phyloP scores from a whole-genome alignment of 768 basidiomycete genomes.

The Leucocoprinus sp. region DNA sequence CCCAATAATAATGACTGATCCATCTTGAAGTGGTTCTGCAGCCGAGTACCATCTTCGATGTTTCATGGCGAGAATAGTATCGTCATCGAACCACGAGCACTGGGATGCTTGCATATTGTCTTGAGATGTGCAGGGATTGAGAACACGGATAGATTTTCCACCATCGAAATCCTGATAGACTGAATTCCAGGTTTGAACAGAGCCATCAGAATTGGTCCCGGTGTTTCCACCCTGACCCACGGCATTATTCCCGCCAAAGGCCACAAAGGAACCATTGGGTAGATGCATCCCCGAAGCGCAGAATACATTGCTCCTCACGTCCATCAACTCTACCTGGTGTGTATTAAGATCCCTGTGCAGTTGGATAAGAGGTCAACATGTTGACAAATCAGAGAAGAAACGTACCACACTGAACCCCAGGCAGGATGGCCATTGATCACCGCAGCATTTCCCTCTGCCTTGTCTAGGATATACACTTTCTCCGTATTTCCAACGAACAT shows the following conservation, averaged over 20 bases:
- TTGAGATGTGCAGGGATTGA: constrained; percentile 59
- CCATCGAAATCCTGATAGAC: constrained; percentile 79
- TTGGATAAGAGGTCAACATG: neutral
- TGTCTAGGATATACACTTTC: constrained; percentile 87
- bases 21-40: constrained; percentile 68
- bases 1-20: constrained; percentile 73
- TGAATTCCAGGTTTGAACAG: constrained; percentile 50
- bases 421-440: constrained; percentile 63
- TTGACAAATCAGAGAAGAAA: neutral
- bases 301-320: constrained; percentile 65
- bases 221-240: constrained; percentile 57
- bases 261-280: constrained; percentile 67
- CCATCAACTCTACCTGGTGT: constrained; percentile 55
- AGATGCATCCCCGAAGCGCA: constrained; percentile 82
- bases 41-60: constrained; percentile 72
- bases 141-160: constrained; percentile 66
- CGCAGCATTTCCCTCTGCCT: constrained; percentile 70
- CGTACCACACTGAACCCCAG: constrained; percentile 64
- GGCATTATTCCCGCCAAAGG: constrained; percentile 76
- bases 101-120: constrained; percentile 38
- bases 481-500: constrained; percentile 75
- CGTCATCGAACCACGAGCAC: constrained; percentile 71
- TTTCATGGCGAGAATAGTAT: constrained; percentile 54
- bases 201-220: constrained; percentile 34
- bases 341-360: constrained; percentile 50